Evolutionary conservation across 1,284 basidiomycete species (phyloP).

Genomic region (Uromyces viciae-fabae): DNA sequence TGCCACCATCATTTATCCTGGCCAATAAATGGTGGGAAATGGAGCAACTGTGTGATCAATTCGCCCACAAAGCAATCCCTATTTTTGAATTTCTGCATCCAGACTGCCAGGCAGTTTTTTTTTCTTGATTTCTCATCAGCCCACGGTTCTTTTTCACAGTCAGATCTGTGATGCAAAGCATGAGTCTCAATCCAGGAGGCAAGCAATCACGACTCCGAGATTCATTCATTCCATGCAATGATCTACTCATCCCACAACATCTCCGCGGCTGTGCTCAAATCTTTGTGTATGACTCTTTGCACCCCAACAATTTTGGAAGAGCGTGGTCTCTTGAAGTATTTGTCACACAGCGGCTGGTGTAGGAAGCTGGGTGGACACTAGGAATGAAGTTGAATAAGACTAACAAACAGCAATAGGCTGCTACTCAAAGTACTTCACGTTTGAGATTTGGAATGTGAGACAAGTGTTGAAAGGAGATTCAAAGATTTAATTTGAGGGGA

Average conservation of each 20-base stretch:
- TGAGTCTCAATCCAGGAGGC: constrained; percentile 7
- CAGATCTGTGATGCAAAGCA: not conserved
- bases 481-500: too few species aligned
- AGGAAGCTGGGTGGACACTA: too few species aligned
- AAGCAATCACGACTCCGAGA: not conserved
- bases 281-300: too few species aligned
- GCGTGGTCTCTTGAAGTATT: too few species aligned
- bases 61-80: not conserved
- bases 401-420: too few species aligned
- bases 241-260: not conserved
- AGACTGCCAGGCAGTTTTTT: not conserved
- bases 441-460: too few species aligned
- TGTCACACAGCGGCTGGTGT: too few species aligned
- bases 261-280: not conserved
- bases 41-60: constrained; percentile 1
- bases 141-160: not conserved
- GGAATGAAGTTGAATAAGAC: too few species aligned
- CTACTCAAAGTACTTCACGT: too few species aligned
- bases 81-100: not conserved
- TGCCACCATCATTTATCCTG: constrained; percentile 1
- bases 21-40: constrained; percentile 4
- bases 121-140: constrained; percentile 6
- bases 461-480: too few species aligned
- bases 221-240: constrained; percentile 1
- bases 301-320: too few species aligned